Evolutionary conservation across 192 early-diverging fungal genomes (phyloP).

Genomic region (Gryganskiella cystojenkinii): DNA sequence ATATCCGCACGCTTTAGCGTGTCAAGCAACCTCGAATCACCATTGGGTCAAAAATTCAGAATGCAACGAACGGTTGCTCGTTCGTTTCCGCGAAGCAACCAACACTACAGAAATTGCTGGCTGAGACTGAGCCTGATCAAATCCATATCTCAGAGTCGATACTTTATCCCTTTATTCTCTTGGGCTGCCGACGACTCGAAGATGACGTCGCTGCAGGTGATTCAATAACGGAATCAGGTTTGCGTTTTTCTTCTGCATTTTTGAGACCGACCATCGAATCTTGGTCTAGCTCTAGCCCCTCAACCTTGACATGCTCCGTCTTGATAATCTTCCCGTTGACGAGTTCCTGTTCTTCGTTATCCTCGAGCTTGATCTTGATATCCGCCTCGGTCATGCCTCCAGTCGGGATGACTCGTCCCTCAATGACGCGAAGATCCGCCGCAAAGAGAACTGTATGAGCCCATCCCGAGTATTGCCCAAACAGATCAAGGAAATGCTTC

Average conservation of each 20-base stretch:
- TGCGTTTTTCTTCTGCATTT: conserved; percentile 1
- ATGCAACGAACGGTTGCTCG: too few species aligned
- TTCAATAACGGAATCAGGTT: too few species aligned
- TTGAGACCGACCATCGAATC: neutral
- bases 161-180: neutral
- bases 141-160: too few species aligned
- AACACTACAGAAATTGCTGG: too few species aligned
- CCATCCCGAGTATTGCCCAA: conserved; percentile 87
- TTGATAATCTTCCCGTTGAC: neutral
- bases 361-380: conserved; percentile 3
- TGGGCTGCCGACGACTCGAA: conserved; percentile 9
- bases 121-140: too few species aligned
- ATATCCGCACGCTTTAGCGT: too few species aligned
- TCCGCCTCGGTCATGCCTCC: neutral
- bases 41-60: too few species aligned
- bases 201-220: neutral
- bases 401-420: conserved; percentile 39
- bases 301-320: neutral
- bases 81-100: too few species aligned
- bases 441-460: conserved; percentile 72
- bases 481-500: conserved; percentile 76
- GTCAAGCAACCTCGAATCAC: too few species aligned
- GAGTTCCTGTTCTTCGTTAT: conserved; percentile 2
- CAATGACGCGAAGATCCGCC: conserved; percentile 58
- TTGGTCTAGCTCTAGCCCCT: conserved; percentile 8